These are phyloP conservation scores for Neltuma alba DNA, from an alignment of 306 rosid species.

Conservation along the genomic window DNA sequence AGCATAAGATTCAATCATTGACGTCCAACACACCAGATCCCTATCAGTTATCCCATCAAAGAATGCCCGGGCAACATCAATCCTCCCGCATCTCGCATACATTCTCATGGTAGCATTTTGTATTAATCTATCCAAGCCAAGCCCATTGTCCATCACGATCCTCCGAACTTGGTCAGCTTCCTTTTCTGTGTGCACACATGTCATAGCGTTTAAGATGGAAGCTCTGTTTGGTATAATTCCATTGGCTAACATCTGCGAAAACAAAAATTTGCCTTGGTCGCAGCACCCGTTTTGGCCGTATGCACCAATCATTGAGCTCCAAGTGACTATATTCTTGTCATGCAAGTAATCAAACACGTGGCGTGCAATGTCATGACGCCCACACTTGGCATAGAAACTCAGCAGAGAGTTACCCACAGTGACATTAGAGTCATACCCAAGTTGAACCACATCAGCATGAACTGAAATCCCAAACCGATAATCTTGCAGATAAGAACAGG, in stretches of 20 bases:
- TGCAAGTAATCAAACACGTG: constrained; percentile 44
- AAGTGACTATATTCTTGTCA: constrained; percentile 40
- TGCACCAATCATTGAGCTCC: constrained; percentile 55
- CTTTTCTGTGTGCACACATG: constrained; percentile 37
- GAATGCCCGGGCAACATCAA: constrained; percentile 38
- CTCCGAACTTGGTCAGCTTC: constrained; percentile 39
- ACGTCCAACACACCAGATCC: constrained; percentile 55
- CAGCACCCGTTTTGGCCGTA: constrained; percentile 34
- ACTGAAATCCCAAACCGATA: constrained; percentile 30
- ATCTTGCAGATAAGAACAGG: constrained; percentile 33
- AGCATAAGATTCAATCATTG: constrained; percentile 51
- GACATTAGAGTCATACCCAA: constrained; percentile 34
- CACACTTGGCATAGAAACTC: constrained; percentile 47
- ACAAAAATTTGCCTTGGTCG: constrained; percentile 28
- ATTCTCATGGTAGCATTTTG: constrained; percentile 49
- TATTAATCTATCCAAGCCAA: constrained; percentile 35
- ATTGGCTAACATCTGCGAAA: constrained; percentile 38
- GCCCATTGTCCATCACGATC: constrained; percentile 25
- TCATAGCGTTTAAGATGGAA: constrained; percentile 47
- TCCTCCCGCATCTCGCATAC: constrained; percentile 51
- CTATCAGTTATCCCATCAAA: constrained; percentile 43
- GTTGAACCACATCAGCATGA: constrained; percentile 31
- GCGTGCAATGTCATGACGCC: constrained; percentile 30
- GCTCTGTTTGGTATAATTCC: constrained; percentile 40
- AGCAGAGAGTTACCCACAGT: constrained; percentile 47